A percentile compares a stretch with the other conserved stretches of the same genome.
These are phyloP conservation scores for Dactylonectria macrodidyma DNA, from an alignment of 2,329 filamentous ascomycete genomes.

Conservation along the genomic window DNA sequence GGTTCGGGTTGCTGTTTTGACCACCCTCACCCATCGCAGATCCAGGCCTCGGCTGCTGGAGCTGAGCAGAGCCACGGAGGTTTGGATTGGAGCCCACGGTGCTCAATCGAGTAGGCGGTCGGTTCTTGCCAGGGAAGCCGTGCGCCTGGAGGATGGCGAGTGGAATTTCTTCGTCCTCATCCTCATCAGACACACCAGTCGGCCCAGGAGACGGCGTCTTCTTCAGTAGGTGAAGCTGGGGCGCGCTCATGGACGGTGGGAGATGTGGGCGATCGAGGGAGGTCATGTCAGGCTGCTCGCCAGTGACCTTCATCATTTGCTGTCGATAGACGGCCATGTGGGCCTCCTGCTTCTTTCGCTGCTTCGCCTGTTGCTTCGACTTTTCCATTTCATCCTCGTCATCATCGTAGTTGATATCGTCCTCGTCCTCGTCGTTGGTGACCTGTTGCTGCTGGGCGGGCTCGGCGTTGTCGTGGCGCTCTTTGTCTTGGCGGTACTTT, in stretches of 20 bases:
- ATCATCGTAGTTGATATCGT: constrained; percentile 77
- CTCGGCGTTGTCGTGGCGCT: constrained; percentile 66
- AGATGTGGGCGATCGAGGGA: constrained; percentile 67
- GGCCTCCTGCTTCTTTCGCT: constrained; percentile 89
- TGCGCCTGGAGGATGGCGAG: constrained; percentile 90
- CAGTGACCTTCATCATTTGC: constrained; percentile 97
- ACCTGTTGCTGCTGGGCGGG: constrained; percentile 59
- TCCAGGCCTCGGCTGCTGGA: constrained; percentile 63
- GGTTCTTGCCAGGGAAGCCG: constrained; percentile 85
- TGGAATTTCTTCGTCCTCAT: constrained; percentile 92
- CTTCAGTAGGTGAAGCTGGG: constrained; percentile 65
- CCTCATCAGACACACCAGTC: constrained; percentile 77
- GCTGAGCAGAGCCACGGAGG: constrained; percentile 68
- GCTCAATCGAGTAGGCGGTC: constrained; percentile 78
- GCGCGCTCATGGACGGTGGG: constrained; percentile 73
- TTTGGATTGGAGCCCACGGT: constrained; percentile 80
- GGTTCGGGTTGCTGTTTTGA: constrained; percentile 37
- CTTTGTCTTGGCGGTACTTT: constrained; percentile 82
- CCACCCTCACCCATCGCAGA: constrained; percentile 70
- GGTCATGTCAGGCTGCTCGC: constrained; percentile 65
- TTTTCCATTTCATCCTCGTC: constrained; percentile 87
- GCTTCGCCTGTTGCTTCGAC: constrained; percentile 79
- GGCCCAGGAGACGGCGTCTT: constrained; percentile 56
- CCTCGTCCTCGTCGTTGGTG: constrained; percentile 73
- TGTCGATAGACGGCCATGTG: constrained; percentile 92